These are phyloP conservation scores for Bryopsis sp. DNA, from an alignment of 139 green algal species.

Conservation along the genomic window DNA sequence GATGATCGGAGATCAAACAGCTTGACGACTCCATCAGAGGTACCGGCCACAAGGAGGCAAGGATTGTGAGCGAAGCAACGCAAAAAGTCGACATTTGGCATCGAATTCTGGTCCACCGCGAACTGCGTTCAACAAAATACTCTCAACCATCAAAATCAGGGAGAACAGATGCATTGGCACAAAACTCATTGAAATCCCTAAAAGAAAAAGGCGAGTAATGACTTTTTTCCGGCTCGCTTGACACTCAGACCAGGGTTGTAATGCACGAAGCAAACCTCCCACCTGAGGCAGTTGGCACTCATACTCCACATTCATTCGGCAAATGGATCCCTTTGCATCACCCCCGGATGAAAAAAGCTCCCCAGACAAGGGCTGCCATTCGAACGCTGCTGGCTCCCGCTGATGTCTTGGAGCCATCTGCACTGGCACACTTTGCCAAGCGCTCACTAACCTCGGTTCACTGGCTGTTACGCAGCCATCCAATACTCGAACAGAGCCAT, in stretches of 20 bases:
- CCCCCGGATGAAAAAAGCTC: neutral
- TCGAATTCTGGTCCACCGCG: neutral
- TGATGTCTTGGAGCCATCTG: neutral
- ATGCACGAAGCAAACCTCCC: neutral
- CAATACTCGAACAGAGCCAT: conserved; percentile 13
- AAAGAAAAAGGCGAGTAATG: neutral
- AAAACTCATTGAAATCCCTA: neutral
- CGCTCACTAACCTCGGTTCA: neutral
- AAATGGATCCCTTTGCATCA: neutral
- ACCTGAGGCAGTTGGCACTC: neutral
- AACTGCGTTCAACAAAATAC: neutral
- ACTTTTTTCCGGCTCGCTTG: neutral
- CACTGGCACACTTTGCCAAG: conserved; percentile 5
- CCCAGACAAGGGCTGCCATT: conserved; percentile 3
- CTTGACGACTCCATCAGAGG: neutral
- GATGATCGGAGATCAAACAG: conserved; percentile 5
- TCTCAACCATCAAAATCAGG: neutral
- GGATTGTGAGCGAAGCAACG: neutral
- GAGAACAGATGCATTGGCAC: neutral
- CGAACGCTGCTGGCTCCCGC: neutral
- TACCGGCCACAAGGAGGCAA: neutral
- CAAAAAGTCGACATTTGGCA: conserved; percentile 6
- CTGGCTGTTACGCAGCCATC: neutral
- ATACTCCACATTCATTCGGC: neutral
- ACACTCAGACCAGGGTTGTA: neutral